These are phyloP conservation scores for Penicillium crustosum DNA, from an alignment of 2,329 filamentous ascomycete genomes.

Conservation along the genomic window DNA sequence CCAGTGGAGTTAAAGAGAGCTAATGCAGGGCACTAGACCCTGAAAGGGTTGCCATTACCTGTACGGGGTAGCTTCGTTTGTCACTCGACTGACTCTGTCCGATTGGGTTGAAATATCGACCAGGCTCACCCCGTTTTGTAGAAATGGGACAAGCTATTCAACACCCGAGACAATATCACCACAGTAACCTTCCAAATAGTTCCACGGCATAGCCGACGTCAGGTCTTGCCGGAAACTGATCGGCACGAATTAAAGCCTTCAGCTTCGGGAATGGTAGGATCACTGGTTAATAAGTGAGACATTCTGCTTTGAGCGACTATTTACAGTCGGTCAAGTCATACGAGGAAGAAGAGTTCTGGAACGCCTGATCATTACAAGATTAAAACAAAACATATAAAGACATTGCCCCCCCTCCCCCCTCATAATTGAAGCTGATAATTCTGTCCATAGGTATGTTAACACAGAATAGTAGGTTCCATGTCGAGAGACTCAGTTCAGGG, in stretches of 20 bases:
- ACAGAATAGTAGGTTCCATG: too few species aligned
- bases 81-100: background rate
- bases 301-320: background rate
- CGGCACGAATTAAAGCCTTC: background rate
- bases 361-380: too few species aligned
- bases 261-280: background rate
- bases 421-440: background rate
- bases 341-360: background rate
- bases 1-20: background rate
- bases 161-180: background rate
- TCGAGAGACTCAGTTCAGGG: background rate
- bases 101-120: background rate
- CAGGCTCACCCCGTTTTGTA: background rate
- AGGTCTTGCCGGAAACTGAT: background rate
- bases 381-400: too few species aligned
- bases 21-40: background rate
- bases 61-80: background rate
- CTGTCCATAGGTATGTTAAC: background rate
- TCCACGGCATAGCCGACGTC: background rate
- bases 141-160: background rate
- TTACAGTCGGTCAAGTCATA: background rate
- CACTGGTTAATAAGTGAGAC: conserved; percentile 14
- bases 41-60: background rate
- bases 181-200: background rate
- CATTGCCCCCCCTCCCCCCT: background rate